Evolutionary conservation across 495 filamentous ascomycete genomes (phyloP).

Genomic region (Aspergillus wentii): DNA sequence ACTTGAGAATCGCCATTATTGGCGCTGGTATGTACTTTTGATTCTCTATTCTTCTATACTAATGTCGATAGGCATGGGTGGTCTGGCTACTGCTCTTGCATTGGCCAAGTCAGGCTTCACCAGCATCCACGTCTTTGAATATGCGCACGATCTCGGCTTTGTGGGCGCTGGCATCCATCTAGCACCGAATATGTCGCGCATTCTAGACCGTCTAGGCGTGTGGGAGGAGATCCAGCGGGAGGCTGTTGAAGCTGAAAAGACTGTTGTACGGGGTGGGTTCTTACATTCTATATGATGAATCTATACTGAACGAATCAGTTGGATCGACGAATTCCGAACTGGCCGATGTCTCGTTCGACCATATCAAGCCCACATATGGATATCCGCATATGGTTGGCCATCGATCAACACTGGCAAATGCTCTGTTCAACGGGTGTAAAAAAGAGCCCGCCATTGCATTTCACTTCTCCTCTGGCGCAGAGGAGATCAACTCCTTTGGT

Average conservation of each 20-base stretch:
- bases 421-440: constrained; percentile 61
- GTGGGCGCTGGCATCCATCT: constrained; percentile 81
- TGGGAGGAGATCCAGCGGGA: constrained; percentile 65
- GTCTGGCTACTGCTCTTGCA: constrained; percentile 64
- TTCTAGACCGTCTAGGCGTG: constrained; percentile 63
- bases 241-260: constrained; percentile 50
- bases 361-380: constrained; percentile 62
- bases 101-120: constrained; percentile 70
- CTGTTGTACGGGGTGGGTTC: constrained; percentile 45
- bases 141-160: constrained; percentile 67
- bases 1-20: constrained; percentile 39
- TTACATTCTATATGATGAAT: neutral
- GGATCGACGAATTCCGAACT: constrained; percentile 64
- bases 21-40: constrained; percentile 34
- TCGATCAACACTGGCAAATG: constrained; percentile 61
- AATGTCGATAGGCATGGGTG: constrained; percentile 78
- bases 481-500: constrained; percentile 48
- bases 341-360: constrained; percentile 60
- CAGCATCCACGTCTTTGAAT: constrained; percentile 67
- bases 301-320: constrained; percentile 33
- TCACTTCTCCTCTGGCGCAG: constrained; percentile 56
- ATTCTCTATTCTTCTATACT: too few species aligned
- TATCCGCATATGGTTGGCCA: constrained; percentile 77
- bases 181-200: constrained; percentile 73
- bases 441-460: constrained; percentile 60